Base-by-base conservation (phyloP, 768 basidiomycete genomes). In the Suillus luteus region DNA sequence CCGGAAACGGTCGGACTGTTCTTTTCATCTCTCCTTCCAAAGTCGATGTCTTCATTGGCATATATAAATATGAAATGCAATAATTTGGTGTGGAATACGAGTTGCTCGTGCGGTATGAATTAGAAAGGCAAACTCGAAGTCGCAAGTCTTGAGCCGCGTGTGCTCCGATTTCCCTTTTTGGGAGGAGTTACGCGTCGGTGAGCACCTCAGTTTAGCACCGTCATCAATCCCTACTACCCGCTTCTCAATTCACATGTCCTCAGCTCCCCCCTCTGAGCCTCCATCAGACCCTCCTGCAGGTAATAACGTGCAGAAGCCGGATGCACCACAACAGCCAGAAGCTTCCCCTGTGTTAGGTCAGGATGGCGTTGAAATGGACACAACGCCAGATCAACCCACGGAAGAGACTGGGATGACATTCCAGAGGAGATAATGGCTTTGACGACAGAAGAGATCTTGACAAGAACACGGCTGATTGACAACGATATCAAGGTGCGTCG, bases 351-450 rank as follows among this genome's bases (percentile, higher is more conserved):
- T 82, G 0, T 74, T 66, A 71, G 77, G 62, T 70, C 80, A 62
- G 75, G 75, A 75, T 60, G 67, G 73, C 38, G 75, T 69, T 5
- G 67, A 80, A 51, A 93, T 93, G 92, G 92, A 93, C 73, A 88
- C 86, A 3, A 84, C 89, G 41, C 85, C 90, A 63, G 91, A 92
- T 73, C 81, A 81, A 40, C 83, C 86, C 0, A 78, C 81, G 7
- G 90, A 89, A 74, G 95, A 96, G 74, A 89, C 87, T 94, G 93
- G 87, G 89, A 88, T 27, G 96, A 98, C 76, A 91, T 99, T 60
- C 95, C 96, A 1, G 89, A 90, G 66, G 93, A 96, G 41, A 91
- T 99, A 68, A 78, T 89, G 76, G 79, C 83, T 38, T 80, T 95
- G 52, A 82, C 81, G 66, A 88, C 92, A 1, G 95, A 97, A 55